Evolutionary conservation across 805 yeast species (phyloP).

Genomic region (Teunomyces kruisii): DNA sequence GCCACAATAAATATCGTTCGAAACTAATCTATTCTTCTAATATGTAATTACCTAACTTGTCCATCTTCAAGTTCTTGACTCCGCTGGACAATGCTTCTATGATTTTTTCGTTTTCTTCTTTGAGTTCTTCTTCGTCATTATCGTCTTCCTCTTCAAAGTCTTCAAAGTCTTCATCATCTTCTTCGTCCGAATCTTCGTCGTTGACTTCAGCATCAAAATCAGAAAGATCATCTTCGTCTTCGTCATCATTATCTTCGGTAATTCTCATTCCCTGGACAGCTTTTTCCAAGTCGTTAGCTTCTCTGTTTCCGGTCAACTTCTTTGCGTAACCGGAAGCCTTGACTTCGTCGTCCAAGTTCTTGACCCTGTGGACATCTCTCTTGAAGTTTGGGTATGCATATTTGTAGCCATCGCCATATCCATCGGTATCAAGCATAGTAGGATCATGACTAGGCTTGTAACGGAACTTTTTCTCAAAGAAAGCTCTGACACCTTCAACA

Average conservation of each 20-base stretch:
- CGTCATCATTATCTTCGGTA: constrained; percentile 25
- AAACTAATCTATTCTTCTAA: constrained; percentile 42
- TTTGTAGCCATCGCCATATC: constrained; percentile 77
- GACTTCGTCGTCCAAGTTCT: constrained; percentile 77
- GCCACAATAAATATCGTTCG: constrained; percentile 8
- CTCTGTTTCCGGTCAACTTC: constrained; percentile 33
- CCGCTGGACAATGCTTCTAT: constrained; percentile 70
- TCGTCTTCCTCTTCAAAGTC: constrained; percentile 33
- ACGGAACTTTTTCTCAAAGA: constrained; percentile 75
- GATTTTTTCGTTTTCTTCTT: constrained; percentile 53
- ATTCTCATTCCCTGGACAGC: constrained; percentile 72
- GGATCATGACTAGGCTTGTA: constrained; percentile 69
- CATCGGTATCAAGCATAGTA: constrained; percentile 73
- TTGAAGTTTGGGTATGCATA: constrained; percentile 76
- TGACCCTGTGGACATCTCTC: constrained; percentile 70
- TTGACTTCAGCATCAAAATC: constrained; percentile 13
- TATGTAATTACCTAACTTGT: constrained; percentile 78
- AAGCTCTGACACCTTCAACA: constrained; percentile 82
- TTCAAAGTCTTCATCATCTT: constrained; percentile 48
- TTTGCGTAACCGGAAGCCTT: constrained; percentile 84
- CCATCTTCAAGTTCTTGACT: constrained; percentile 64
- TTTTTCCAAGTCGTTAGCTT: constrained; percentile 65
- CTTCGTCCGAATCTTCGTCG: constrained; percentile 28
- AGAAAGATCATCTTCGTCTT: constrained; percentile 20
- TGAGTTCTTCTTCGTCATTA: constrained; percentile 34